Base-by-base conservation (phyloP, 306 rosid species). In the Dryas drummondii region DNA sequence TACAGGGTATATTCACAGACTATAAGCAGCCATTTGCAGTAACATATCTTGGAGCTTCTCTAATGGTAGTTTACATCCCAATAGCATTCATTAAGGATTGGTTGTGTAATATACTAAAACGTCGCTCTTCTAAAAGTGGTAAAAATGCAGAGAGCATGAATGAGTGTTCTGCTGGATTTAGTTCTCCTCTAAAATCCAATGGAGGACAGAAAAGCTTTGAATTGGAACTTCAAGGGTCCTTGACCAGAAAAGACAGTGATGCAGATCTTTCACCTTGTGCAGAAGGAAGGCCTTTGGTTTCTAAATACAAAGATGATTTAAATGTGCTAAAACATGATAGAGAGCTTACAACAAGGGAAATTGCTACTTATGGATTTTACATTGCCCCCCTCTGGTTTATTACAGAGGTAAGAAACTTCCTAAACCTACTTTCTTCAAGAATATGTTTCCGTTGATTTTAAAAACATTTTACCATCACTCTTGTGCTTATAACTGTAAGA, bases 11-110 rank as follows among this genome's bases (percentile, higher is more conserved):
- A 77, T 94, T 85, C 79, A 50, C 78, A 68, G 89, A 83, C 81
- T 96, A 96, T 82, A 96, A 89, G 89, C 98, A 96, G 87, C 99
- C 99, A 57, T 96, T 96, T 84, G 99, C 94, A 5, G 85, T 96
- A 82, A 92, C 99, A 22, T 96, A 96, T 83, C 98, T 96, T 16
- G 99, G 99, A 85, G 99, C 93, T 81, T 96, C 98, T 73, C 98
- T 96, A 81, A 84, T 96, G 98, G 96, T 96, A 85, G 93, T 96
- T 74, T 96, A 92, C 90, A 90, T 96, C 78, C 99, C 99, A 74
- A 60, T 96, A 87, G 92, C 97, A 66, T 90, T 89, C 82, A 69
- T 92, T 74, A 96, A 96, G 96, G 98, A 96, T 83, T 96, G 93
- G 86, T 79, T 96, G 17, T 89, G 78, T 80, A 90, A 71, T 74